Conservation (phyloP, 1,284 basidiomycete genomes). For the Sanghuangporus baumii region DNA sequence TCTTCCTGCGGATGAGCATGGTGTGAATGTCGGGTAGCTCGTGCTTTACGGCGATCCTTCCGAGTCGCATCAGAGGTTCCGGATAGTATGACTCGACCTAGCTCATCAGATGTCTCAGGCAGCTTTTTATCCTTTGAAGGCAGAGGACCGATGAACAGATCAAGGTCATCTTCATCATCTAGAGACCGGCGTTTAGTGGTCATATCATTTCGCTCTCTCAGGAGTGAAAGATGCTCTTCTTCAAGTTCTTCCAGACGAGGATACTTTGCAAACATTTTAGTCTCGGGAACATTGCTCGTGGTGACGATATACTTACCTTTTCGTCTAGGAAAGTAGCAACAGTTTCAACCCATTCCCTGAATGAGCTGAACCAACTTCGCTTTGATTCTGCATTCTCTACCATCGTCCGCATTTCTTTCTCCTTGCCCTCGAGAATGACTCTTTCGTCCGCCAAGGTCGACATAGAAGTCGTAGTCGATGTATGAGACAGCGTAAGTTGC, state of each 20-base stretch:
- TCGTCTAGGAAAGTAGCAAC: slow-evolving; percentile 88
- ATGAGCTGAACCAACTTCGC: slow-evolving; percentile 81
- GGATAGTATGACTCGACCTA: slow-evolving; percentile 49
- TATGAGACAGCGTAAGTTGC: slow-evolving; percentile 65
- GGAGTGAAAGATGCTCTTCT: slow-evolving; percentile 67
- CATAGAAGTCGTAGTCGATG: slow-evolving; percentile 57
- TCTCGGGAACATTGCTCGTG: not conserved
- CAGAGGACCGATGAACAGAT: slow-evolving; percentile 62
- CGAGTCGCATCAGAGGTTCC: slow-evolving; percentile 41
- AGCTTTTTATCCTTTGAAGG: slow-evolving; percentile 29
- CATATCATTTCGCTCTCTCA: slow-evolving; percentile 73
- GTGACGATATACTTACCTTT: slow-evolving; percentile 52
- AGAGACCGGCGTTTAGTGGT: slow-evolving; percentile 55
- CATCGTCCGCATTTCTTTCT: slow-evolving; percentile 75
- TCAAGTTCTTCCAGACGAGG: slow-evolving; percentile 84
- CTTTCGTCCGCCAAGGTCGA: slow-evolving; percentile 63
- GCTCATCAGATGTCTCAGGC: slow-evolving; percentile 55
- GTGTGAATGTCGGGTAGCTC: slow-evolving; percentile 40
- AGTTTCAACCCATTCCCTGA: slow-evolving; percentile 83
- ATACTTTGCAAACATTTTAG: slow-evolving; percentile 44
- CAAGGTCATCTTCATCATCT: slow-evolving; percentile 82
- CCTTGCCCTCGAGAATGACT: slow-evolving; percentile 66
- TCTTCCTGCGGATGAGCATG: slow-evolving; percentile 48
- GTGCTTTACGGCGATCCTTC: slow-evolving; percentile 50
- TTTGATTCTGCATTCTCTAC: slow-evolving; percentile 78